These are phyloP conservation scores for Golubevia sp. DNA, from an alignment of 1,284 basidiomycete species.

Conservation along the genomic window DNA sequence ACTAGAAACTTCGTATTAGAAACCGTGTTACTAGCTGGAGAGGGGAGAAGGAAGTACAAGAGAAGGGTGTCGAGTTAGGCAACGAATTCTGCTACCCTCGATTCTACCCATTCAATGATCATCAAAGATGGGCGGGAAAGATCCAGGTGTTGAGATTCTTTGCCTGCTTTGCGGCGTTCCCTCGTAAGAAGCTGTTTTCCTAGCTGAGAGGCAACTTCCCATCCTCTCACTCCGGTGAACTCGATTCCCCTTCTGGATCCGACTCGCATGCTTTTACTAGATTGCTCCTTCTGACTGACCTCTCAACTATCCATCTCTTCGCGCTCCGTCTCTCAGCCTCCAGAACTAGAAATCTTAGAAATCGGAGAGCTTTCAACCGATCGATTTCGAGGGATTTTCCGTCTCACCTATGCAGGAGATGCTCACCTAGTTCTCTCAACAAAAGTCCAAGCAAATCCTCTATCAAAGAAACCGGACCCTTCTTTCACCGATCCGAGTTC, in stretches of 20 bases:
- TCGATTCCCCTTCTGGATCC: not conserved
- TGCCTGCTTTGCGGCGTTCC: slow-evolving; percentile 3
- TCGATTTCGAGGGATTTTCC: slow-evolving; percentile 95
- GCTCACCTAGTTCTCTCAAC: slow-evolving; percentile 94
- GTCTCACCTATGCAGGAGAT: slow-evolving; percentile 92
- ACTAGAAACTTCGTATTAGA: no score
- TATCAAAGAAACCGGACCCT: slow-evolving; percentile 21
- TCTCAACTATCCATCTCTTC: not conserved
- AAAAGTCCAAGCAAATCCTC: slow-evolving; percentile 69
- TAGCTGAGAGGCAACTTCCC: not conserved
- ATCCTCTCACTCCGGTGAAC: slow-evolving; percentile 9
- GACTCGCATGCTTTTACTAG: not conserved
- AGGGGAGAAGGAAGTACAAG: no score
- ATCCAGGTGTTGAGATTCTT: not conserved
- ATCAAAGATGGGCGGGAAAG: no score
- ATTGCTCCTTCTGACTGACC: not conserved
- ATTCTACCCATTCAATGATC: no score
- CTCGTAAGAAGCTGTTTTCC: not conserved
- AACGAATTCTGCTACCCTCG: no score
- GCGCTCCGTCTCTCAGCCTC: slow-evolving; percentile 71
- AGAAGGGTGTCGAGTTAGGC: no score
- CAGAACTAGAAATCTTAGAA: slow-evolving; percentile 94
- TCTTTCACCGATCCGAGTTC: not conserved
- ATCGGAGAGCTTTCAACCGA: slow-evolving; percentile 95
- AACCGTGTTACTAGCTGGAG: no score